These are phyloP conservation scores for Acacia acuminata DNA, from an alignment of 306 rosid genomes.

Conservation along the genomic window DNA sequence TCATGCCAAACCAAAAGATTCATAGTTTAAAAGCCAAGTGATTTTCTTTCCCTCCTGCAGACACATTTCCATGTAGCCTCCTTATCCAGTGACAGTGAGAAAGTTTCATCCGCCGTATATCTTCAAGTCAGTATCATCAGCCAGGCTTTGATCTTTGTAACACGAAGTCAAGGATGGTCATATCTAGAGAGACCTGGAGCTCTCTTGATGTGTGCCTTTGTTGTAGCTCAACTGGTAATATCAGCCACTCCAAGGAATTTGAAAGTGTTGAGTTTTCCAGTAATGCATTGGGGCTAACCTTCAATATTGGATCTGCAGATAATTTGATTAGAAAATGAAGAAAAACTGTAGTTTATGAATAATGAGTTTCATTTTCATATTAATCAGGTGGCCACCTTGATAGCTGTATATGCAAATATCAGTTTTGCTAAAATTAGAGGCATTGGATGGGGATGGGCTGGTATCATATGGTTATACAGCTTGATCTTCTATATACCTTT, in stretches of 20 bases:
- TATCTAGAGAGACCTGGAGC: constrained; percentile 77
- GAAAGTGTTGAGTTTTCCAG: background rate
- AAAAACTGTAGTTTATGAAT: constrained; percentile 1
- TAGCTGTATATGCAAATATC: constrained; percentile 74
- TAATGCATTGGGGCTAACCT: background rate
- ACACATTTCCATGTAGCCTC: constrained; percentile 56
- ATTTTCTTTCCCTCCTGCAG: constrained; percentile 43
- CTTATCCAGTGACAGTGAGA: constrained; percentile 55
- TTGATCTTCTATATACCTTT: constrained; percentile 74
- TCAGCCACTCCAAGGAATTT: constrained; percentile 6
- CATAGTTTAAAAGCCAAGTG: constrained; percentile 21
- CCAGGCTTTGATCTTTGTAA: constrained; percentile 88
- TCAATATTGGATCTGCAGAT: background rate
- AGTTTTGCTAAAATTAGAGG: constrained; percentile 75
- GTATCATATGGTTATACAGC: constrained; percentile 82
- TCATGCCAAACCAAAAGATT: background rate
- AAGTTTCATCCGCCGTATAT: constrained; percentile 77
- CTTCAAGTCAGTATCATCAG: constrained; percentile 88
- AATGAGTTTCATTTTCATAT: constrained; percentile 32
- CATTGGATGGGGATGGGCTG: constrained; percentile 96
- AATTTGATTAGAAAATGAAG: background rate
- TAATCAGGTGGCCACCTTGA: constrained; percentile 80
- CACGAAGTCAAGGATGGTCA: constrained; percentile 78
- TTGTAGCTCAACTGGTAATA: constrained; percentile 78
- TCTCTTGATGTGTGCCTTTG: constrained; percentile 78